Conservation (phyloP, 345 rosid genomes). For the Lumnitzera racemosa region DNA sequence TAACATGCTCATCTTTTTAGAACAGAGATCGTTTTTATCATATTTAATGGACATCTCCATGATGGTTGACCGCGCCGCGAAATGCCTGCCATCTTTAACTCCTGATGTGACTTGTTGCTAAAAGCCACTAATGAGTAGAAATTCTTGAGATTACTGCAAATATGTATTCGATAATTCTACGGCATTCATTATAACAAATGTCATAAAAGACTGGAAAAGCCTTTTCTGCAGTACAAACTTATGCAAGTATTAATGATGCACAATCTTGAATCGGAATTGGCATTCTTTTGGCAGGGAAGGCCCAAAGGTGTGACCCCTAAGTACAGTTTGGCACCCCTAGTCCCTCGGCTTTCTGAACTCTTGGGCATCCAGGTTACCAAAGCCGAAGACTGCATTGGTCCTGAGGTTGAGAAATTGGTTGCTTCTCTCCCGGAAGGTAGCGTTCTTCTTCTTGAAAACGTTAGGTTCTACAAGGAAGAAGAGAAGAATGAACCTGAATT, state of each 20-base stretch:
- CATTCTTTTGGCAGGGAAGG: conserved; percentile 43
- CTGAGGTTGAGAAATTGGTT: conserved; percentile 76
- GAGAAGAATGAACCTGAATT: conserved; percentile 93
- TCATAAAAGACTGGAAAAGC: no score
- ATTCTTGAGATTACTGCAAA: no score
- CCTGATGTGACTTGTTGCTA: no score
- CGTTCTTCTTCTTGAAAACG: conserved; percentile 85
- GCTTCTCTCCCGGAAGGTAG: conserved; percentile 85
- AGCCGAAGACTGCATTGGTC: conserved; percentile 91
- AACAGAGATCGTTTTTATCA: no score
- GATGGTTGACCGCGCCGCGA: conserved; percentile 2
- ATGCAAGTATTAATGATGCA: no score
- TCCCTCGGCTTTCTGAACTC: conserved; percentile 74
- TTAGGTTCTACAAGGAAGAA: conserved; percentile 88
- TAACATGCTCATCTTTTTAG: neutral
- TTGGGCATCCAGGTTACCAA: conserved; percentile 80
- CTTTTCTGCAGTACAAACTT: no score
- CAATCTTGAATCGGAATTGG: no score
- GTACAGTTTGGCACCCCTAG: conserved; percentile 86
- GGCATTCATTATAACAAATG: no score
- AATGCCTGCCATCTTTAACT: no score
- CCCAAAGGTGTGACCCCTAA: conserved; percentile 94
- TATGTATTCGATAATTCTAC: no score
- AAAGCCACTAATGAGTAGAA: no score
- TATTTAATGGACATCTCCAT: no score